Conservation (phyloP, 352 stramenopile species). For the Pythium phragmitis region DNA sequence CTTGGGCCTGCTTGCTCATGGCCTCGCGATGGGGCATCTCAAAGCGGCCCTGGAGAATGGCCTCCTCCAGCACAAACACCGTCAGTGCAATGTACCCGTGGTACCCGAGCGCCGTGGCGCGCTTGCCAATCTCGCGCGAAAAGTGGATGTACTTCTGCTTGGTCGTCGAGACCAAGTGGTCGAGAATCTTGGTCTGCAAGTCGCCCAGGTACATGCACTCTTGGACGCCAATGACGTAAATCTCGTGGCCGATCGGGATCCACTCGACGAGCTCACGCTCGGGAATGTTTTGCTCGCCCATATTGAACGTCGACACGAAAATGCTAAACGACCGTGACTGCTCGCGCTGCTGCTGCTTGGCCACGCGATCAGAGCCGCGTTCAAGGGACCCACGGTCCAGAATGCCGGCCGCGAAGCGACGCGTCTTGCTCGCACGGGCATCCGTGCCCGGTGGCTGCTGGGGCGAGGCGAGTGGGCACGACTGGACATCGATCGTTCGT, state of each 20-base stretch:
- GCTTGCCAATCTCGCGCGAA: slow-evolving; percentile 79
- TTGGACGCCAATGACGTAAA: slow-evolving; percentile 91
- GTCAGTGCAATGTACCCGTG: slow-evolving; percentile 88
- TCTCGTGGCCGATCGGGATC: slow-evolving; percentile 83
- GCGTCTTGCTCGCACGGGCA: slow-evolving; percentile 17
- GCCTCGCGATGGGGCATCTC: slow-evolving; percentile 57
- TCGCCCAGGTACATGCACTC: slow-evolving; percentile 87
- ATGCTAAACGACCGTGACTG: slow-evolving; percentile 49
- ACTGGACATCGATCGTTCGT: not conserved
- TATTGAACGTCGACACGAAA: slow-evolving; percentile 86
- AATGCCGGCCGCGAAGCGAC: slow-evolving; percentile 20
- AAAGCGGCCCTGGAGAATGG: slow-evolving; percentile 64
- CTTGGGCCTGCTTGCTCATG: slow-evolving; percentile 58
- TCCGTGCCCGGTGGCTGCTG: not conserved
- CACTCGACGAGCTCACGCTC: slow-evolving; percentile 65
- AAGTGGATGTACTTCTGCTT: slow-evolving; percentile 72
- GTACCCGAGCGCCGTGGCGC: slow-evolving; percentile 74
- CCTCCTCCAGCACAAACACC: slow-evolving; percentile 73
- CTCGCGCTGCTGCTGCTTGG: slow-evolving; percentile 3
- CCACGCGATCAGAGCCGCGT: slow-evolving; percentile 12
- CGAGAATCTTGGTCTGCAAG: slow-evolving; percentile 62
- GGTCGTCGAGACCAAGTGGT: slow-evolving; percentile 53
- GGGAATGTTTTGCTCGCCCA: slow-evolving; percentile 73
- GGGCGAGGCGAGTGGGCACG: slow-evolving; percentile 1
- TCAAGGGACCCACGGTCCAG: slow-evolving; percentile 19